Base-by-base conservation (phyloP, 768 basidiomycete species). In the Lentinus brumalis region DNA sequence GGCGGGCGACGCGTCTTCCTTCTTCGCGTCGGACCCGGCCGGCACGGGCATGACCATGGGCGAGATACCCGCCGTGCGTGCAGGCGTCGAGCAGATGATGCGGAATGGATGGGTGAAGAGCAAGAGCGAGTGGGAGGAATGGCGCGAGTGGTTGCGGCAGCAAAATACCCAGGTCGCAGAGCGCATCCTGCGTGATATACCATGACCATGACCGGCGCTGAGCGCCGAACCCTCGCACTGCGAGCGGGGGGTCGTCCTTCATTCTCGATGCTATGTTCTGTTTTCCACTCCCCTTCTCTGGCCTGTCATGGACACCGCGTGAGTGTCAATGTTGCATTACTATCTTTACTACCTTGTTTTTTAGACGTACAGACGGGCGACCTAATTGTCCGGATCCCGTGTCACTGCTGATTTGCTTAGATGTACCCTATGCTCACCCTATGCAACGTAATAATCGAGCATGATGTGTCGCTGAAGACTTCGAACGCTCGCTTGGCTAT, bases 61-160 rank as follows among this genome's bases (percentile, higher is more conserved):
- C 29, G 65, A 56, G 4, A 57, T 70, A 47, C 65, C 56, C 10
- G 54, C 56, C 5, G 55, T 73, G 16, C 57, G 54, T 31, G 53
- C 56, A 7, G 73, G 58, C 2, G 71, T 76, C 16, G 60, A 65
- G 18, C 46, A 53, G 2, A 76, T 77, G 75, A 57, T 77, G 54
- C 60, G 40, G 11, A 56, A 58, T 18, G 76, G 76, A 0, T 78
- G 76, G 76, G 54, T 65, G 39, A 71, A 72, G 9, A 61, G 65
- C 10, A 67, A 54, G 42, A 60, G 56, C 9, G 74, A 67, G 40
- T 70, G 70, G n/a, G 60, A 62, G 16, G 57, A 65, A 18, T 74
- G 74, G 56, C 77, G 77, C 53, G 45, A 66, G 44, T 64, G 63
- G 2, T 50, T 77, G n/a, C 76, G 76, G 76, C 52, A 42, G 46